phyloP scores from a whole-genome alignment of 306 rosid genomes.

The Trifolium fragiferum region DNA sequence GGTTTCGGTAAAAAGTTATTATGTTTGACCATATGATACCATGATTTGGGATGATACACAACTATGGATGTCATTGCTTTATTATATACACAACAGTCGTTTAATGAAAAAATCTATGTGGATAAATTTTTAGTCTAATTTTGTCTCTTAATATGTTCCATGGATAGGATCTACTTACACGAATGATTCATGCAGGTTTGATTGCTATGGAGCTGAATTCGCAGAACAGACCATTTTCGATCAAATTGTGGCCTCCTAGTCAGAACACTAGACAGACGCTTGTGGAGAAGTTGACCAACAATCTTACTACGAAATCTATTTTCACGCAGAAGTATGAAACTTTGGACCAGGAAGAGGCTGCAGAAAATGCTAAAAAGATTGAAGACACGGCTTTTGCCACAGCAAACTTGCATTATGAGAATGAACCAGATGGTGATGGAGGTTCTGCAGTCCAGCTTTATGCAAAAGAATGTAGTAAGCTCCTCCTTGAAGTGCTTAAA shows the following conservation, averaged over 20 bases:
- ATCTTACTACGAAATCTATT: conserved; percentile 71
- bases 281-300: conserved; percentile 83
- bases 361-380: conserved; percentile 74
- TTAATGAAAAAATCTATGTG: conserved; percentile 1
- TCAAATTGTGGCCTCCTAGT: conserved; percentile 99
- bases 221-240: conserved; percentile 68
- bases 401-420: conserved; percentile 69
- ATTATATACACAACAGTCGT: too few species aligned
- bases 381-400: conserved; percentile 79
- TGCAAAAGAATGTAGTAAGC: conserved; percentile 92
- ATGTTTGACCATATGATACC: not conserved
- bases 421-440: conserved; percentile 96
- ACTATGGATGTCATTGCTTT: conserved; percentile 4
- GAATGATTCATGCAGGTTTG: conserved; percentile 46
- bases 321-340: conserved; percentile 86
- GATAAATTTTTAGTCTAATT: conserved; percentile 2
- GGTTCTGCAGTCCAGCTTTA: conserved; percentile 96
- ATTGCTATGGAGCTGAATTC: conserved; percentile 67
- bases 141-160: conserved; percentile 5
- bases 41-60: conserved; percentile 11
- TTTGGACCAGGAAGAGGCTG: conserved; percentile 78
- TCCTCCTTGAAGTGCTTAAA: conserved; percentile 83
- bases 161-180: conserved; percentile 4
- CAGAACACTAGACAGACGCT: conserved; percentile 86
- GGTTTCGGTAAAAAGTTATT: conserved; percentile 22